Evolutionary conservation across 345 rosid species (phyloP), one percentile per base, ranked within the genome.

Genomic region (Anastatica hierochuntica): DNA sequence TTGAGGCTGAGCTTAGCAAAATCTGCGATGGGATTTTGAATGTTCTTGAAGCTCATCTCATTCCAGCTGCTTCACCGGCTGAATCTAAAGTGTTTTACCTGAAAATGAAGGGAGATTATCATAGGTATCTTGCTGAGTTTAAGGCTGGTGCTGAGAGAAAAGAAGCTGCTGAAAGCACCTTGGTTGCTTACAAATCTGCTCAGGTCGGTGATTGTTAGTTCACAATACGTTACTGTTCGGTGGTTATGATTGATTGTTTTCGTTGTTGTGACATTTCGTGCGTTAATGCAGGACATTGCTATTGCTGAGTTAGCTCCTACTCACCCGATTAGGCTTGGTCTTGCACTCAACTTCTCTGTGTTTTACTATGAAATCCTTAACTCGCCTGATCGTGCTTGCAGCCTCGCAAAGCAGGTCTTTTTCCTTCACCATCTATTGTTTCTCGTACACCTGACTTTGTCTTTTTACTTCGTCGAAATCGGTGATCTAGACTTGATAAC

Each of bases 361-460:
- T 90, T 90, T 76, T 90, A 87, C 71, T 90, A 90, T 68, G 98
- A 90, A 70, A 90, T 90, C 60, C 96, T 90, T 12, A 90, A 84
- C 80, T 90, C 98, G 9, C 95, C 98, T 26, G 98, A 90, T 59
- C 92, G 98, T 26, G 98, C 98, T 0, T 90, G 98, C 74, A 80
- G 66, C 70, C 98, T 90, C 10, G 98, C 96, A 2, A 90, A 90
- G 65, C 95, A 82, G 95, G 98, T 90, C 56, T 45, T 56, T 9
- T 35, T 12, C 0, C 5, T 17, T 40, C 29, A 23, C 17, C 16
- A 47, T 14, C 39, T 12, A 8, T 36, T 33, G n/a, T 46, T 14
- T 49, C 17, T 4, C 38, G 56, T 29, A 37, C 6, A 37, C 6
- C 19, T 16, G 17, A 18, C 6, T 23, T n/a, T 3, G 1, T 1